Base-by-base conservation (phyloP, 2,329 filamentous ascomycete genomes). In the Cryoendolithus antarcticus region DNA sequence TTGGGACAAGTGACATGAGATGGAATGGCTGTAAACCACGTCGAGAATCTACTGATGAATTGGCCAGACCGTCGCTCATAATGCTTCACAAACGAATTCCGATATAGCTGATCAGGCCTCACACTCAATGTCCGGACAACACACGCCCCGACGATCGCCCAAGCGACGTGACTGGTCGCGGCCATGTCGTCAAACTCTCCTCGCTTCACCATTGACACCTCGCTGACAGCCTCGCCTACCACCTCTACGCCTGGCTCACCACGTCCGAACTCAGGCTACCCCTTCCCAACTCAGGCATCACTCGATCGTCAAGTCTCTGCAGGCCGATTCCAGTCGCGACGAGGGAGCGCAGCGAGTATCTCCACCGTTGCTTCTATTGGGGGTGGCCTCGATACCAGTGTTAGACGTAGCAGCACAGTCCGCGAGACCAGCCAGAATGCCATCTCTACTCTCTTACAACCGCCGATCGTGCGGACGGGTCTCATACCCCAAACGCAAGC, bases 371-470 rank as follows among this genome's bases (percentile, higher is more conserved):
- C 80, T 56, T 95, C 88, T 27, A 77, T 93, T 56, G 86, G 86
- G 44, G 86, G 86, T n/a, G 72, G 76, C 29, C 66, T 93, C 44
- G 86, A 94, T 56, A 77, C 75, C 6, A 73, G 75, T n/a, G 65
- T 72, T 2, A 67, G 70, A 60, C 60, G 70, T 44, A 61, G 63
- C 68, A 62, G 73, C 66, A 64, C 79, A 10, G 69, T 80, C 51
- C 71, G 66, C 37, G 86, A 94, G 61, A 75, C 77, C n/a, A 77
- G 80, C 8, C 83, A 88, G 52, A 95, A 94, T 73, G 86, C 91
- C 45, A 96, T 96, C 51, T 94, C 88, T 6, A 93, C 86, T 1
- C 72, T 96, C n/a, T 73, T 96, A 3, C 84, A 93, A 55, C 81
- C 86, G 19, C 85, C 89, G 3, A 93, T 94, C 48, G 77, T 93